Evolutionary conservation across 2,329 filamentous ascomycete species (phyloP).

Genomic region (Ilyonectria mors-panacis): DNA sequence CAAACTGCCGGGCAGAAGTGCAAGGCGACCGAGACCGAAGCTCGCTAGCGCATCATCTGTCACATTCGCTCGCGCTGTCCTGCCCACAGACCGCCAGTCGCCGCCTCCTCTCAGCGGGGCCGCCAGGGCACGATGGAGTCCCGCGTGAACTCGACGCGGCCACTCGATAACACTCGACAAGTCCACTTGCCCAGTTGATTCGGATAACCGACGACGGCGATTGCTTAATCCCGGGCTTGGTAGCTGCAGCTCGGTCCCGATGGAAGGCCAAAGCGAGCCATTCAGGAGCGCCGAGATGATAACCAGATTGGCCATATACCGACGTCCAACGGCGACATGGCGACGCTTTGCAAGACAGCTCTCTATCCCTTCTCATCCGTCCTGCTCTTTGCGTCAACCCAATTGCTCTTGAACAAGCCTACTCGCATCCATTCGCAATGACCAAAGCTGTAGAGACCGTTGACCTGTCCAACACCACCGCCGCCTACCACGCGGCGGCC

Average conservation of each 20-base stretch:
- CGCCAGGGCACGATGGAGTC: background rate
- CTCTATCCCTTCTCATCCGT: background rate
- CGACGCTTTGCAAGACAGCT: background rate
- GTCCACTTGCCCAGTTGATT: background rate
- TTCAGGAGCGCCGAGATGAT: background rate
- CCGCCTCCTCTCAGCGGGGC: background rate
- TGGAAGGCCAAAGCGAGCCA: constrained; percentile 14
- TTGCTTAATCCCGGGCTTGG: background rate
- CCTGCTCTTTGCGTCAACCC: background rate
- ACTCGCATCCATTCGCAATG: constrained; percentile 19
- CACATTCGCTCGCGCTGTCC: constrained; percentile 1
- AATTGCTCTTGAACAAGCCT: background rate
- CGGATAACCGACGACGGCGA: background rate
- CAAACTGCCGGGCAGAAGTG: background rate
- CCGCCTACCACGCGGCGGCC: constrained; percentile 34
- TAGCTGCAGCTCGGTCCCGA: background rate
- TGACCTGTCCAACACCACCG: constrained; percentile 36
- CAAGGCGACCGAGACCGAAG: background rate
- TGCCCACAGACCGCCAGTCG: background rate
- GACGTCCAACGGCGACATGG: background rate
- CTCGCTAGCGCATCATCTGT: background rate
- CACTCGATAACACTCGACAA: background rate
- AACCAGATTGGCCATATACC: constrained; percentile 4
- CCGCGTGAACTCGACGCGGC: no score
- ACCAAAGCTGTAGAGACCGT: constrained; percentile 31